Evolutionary conservation across 768 basidiomycete species (phyloP).

Genomic region (Russula compacta): DNA sequence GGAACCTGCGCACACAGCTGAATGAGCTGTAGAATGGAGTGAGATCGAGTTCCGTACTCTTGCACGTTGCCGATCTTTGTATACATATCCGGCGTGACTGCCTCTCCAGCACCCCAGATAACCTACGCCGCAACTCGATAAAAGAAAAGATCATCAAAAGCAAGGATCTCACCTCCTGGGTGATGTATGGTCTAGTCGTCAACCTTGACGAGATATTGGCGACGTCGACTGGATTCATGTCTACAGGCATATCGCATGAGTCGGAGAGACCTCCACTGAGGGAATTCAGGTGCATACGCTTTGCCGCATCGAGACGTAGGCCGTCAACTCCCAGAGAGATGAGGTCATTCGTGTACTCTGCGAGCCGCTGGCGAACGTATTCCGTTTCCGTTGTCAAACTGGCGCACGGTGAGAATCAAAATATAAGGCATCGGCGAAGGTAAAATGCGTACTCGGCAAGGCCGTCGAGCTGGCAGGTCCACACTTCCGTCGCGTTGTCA

Average conservation of each 20-base stretch:
- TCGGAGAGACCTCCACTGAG: not conserved
- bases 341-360: conserved; percentile 50
- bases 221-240: conserved; percentile 46
- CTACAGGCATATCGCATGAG: conserved; percentile 26
- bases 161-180: conserved; percentile 39
- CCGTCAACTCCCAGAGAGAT: conserved; percentile 55
- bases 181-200: conserved; percentile 40
- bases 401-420: not conserved
- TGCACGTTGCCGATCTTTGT: conserved; percentile 52
- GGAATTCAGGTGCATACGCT: conserved; percentile 33
- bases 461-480: conserved; percentile 31
- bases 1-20: conserved; percentile 31
- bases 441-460: conserved; percentile 32
- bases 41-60: conserved; percentile 31
- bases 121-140: conserved; percentile 6
- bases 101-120: conserved; percentile 40
- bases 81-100: conserved; percentile 49
- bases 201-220: conserved; percentile 43
- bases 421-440: not conserved
- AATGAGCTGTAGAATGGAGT: not conserved
- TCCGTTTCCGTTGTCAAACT: conserved; percentile 57
- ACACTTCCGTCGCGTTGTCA: conserved; percentile 42
- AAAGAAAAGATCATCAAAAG: not conserved
- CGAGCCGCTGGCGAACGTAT: conserved; percentile 47
- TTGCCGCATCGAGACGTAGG: conserved; percentile 54